Evolutionary conservation across 2,329 filamentous ascomycete species (phyloP).

Genomic region (Penicillium sp.): DNA sequence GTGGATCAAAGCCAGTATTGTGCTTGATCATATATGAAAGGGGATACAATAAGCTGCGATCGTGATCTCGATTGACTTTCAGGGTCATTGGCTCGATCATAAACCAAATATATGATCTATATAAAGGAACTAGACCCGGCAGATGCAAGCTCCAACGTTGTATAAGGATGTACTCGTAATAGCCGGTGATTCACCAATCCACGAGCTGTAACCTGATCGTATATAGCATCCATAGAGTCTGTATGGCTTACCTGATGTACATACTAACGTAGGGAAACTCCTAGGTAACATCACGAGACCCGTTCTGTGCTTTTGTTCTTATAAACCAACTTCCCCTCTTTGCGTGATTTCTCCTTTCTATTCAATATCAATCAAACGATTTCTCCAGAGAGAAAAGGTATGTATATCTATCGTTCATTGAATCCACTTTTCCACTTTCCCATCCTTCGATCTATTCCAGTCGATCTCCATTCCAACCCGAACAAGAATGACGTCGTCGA

Average conservation of each 20-base stretch:
- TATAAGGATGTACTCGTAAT: not conserved
- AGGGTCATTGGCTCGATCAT: too few relatives aligned
- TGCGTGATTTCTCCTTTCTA: not conserved
- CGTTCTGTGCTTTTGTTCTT: not conserved
- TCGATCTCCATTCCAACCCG: not conserved
- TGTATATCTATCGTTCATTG: not conserved
- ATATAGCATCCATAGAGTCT: too few relatives aligned
- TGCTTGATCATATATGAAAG: not conserved
- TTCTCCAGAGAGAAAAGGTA: not conserved
- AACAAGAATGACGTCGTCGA: conserved; percentile 24
- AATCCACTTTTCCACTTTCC: not conserved
- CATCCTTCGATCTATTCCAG: not conserved
- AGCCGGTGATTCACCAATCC: not conserved
- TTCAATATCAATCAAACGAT: not conserved
- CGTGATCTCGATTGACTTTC: too few relatives aligned
- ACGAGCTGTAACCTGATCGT: not conserved
- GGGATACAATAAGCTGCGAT: too few relatives aligned
- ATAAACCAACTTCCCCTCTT: conserved; percentile 1
- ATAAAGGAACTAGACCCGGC: too few relatives aligned
- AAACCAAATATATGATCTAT: too few relatives aligned
- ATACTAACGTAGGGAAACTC: too few relatives aligned
- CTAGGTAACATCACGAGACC: not conserved
- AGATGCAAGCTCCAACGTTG: not conserved
- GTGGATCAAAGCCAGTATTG: too few relatives aligned
- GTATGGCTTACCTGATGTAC: too few relatives aligned